A percentile compares a stretch with the other conserved stretches of the same genome.
Evolutionary conservation across 1,284 basidiomycete genomes (phyloP).

Genomic region (Phenoliferia sp.): DNA sequence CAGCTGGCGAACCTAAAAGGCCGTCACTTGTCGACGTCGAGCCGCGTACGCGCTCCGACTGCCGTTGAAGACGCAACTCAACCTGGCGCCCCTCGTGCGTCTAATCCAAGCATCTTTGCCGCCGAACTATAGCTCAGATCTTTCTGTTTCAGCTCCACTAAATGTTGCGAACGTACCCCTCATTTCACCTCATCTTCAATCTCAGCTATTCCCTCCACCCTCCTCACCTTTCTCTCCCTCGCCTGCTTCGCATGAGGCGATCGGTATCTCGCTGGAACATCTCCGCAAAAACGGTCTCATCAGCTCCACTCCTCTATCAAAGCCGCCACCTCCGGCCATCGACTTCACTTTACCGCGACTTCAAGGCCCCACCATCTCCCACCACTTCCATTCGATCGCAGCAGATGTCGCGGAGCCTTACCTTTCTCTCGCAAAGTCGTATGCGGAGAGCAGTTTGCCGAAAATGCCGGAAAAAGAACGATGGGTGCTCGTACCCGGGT

Average conservation of each 20-base stretch:
- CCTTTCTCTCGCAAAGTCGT: conserved; percentile 64
- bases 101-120: neutral
- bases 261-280: conserved; percentile 23
- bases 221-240: conserved; percentile 17
- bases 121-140: neutral
- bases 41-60: neutral
- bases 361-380: conserved; percentile 73
- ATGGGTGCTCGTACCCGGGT: conserved; percentile 75
- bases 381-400: conserved; percentile 86
- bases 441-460: conserved; percentile 57
- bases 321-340: conserved; percentile 53
- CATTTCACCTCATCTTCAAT: conserved; percentile 25
- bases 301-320: neutral
- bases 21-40: neutral
- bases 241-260: conserved; percentile 19
- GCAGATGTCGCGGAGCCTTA: conserved; percentile 70
- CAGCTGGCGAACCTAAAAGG: neutral
- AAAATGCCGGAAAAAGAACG: conserved; percentile 55
- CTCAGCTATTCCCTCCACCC: conserved; percentile 27
- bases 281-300: conserved; percentile 22
- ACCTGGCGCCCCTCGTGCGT: neutral
- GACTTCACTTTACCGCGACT: conserved; percentile 77
- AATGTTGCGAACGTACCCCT: conserved; percentile 29
- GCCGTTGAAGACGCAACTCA: neutral
- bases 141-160: conserved; percentile 12